Conservation (phyloP, 306 rosid species). For the Astragalus glycyphyllos region DNA sequence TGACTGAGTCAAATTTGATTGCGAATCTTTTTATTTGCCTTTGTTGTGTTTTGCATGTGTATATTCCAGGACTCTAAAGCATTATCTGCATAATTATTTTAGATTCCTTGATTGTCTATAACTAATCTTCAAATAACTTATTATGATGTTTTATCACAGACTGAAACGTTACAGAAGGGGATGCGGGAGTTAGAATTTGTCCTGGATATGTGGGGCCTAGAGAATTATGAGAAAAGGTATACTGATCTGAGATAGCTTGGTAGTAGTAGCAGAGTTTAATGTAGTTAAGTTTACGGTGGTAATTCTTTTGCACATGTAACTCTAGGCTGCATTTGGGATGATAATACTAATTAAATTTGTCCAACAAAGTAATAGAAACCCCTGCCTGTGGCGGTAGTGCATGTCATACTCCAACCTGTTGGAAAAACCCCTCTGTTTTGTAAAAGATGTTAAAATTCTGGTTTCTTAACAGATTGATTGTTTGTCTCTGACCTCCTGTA, state of each 20-base stretch:
- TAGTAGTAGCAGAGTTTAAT: slow-evolving; percentile 27
- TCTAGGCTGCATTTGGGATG: slow-evolving; percentile 17
- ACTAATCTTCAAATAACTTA: slow-evolving; percentile 40
- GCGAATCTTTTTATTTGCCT: slow-evolving; percentile 9
- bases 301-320: neutral
- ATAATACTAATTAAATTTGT: slow-evolving; percentile 2
- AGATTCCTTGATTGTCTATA: slow-evolving; percentile 18
- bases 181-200: slow-evolving; percentile 71
- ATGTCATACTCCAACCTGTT: neutral
- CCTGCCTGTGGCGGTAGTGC: slow-evolving; percentile 4
- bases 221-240: slow-evolving; percentile 79
- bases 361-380: slow-evolving; percentile 9
- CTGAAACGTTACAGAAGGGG: slow-evolving; percentile 74
- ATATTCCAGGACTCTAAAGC: slow-evolving; percentile 5
- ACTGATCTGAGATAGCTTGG: slow-evolving; percentile 26
- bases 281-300: slow-evolving; percentile 14
- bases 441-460: neutral
- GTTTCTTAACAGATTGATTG: no score
- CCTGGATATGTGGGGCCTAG: slow-evolving; percentile 76
- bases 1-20: slow-evolving; percentile 16
- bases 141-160: slow-evolving; percentile 56
- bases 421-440: neutral
- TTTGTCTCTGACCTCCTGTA: slow-evolving; percentile 1
- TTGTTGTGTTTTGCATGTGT: slow-evolving; percentile 9
- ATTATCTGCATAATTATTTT: slow-evolving; percentile 26